A percentile compares a stretch with the other conserved stretches of the same genome.
Evolutionary conservation across 768 basidiomycete species (phyloP).

Genomic region (Mycena filopes): DNA sequence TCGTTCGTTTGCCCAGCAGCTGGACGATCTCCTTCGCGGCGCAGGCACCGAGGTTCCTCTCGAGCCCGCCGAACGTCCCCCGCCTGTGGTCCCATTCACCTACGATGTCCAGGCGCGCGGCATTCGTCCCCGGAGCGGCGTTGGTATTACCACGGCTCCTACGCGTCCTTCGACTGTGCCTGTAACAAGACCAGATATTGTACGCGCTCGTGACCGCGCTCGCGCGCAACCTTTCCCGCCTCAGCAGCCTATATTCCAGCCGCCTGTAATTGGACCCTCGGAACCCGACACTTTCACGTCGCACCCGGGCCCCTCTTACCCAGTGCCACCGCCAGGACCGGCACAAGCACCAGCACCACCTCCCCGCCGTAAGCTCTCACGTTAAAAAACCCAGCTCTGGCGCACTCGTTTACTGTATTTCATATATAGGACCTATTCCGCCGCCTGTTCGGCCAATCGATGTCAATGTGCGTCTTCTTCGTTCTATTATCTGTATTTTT

Average conservation of each 20-base stretch:
- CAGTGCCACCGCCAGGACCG: background rate
- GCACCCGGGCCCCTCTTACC: background rate
- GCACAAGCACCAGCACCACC: background rate
- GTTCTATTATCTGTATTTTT: background rate
- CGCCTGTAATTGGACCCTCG: background rate
- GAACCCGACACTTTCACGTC: background rate
- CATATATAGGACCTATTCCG: background rate
- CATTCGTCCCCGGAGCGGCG: conserved; percentile 27
- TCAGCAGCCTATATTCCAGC: background rate
- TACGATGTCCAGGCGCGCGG: conserved; percentile 48
- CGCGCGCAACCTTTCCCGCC: background rate
- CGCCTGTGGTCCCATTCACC: conserved; percentile 62
- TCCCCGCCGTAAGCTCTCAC: background rate
- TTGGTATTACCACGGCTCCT: conserved; percentile 13
- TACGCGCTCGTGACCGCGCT: background rate
- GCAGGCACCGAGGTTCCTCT: conserved; percentile 52
- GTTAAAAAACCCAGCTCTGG: background rate
- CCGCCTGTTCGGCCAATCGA: conserved; percentile 3
- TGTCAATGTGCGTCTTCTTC: background rate
- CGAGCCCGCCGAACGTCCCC: conserved; percentile 57
- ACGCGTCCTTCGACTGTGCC: conserved; percentile 11
- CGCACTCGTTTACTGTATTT: background rate
- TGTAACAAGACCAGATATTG: background rate
- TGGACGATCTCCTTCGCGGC: conserved; percentile 67
- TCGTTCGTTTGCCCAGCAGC: conserved; percentile 65